These are phyloP conservation scores for Macrocybe gigantea DNA, from an alignment of 768 basidiomycete genomes.

Conservation along the genomic window DNA sequence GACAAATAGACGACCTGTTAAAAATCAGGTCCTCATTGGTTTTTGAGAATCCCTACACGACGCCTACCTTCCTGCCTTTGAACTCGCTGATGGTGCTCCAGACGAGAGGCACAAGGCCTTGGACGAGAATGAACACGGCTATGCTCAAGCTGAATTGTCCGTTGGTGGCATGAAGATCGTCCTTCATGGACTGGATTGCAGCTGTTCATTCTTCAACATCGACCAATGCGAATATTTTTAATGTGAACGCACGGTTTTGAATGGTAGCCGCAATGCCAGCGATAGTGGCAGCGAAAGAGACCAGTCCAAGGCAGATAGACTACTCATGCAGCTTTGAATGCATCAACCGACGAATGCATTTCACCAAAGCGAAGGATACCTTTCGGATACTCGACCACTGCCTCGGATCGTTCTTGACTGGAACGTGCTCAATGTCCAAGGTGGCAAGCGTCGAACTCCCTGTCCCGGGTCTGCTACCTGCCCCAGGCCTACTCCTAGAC, in stretches of 20 bases:
- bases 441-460: neutral
- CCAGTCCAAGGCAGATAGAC: constrained; percentile 39
- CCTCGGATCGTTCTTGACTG: constrained; percentile 58
- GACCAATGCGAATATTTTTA: neutral
- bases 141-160: constrained; percentile 62
- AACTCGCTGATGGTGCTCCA: constrained; percentile 74
- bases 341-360: too few relatives aligned
- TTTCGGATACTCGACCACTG: constrained; percentile 52
- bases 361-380: constrained; percentile 21
- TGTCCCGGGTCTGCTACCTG: too few relatives aligned
- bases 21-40: neutral
- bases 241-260: constrained; percentile 49
- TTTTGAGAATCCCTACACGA: neutral
- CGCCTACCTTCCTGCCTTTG: constrained; percentile 61
- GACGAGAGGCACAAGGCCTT: constrained; percentile 59
- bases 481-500: too few relatives aligned
- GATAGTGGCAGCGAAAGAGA: constrained; percentile 50
- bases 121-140: constrained; percentile 68
- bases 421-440: constrained; percentile 44
- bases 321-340: constrained; percentile 8
- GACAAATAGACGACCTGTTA: constrained; percentile 48
- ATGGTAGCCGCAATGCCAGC: constrained; percentile 54
- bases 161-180: constrained; percentile 52
- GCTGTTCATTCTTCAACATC: constrained; percentile 31
- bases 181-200: constrained; percentile 54